Conservation (phyloP, 148 eudicot genomes). For the Tetragonia tetragonoides region DNA sequence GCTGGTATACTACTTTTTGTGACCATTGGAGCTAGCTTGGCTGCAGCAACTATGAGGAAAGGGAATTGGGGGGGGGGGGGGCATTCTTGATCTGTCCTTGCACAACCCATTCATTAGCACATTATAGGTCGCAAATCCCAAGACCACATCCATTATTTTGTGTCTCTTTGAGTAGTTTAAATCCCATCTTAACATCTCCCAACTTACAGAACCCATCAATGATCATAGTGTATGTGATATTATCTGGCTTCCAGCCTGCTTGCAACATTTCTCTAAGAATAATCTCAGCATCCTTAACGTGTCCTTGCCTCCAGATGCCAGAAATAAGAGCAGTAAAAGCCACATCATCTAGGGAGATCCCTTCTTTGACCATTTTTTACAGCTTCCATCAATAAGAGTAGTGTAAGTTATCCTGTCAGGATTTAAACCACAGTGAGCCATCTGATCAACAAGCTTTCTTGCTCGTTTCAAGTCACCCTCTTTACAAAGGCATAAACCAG, state of each 20-base stretch:
- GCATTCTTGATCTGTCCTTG: conserved; percentile 78
- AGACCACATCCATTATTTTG: conserved; percentile 48
- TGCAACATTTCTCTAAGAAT: conserved; percentile 59
- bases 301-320: conserved; percentile 59
- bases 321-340: conserved; percentile 58
- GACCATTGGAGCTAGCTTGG: no score
- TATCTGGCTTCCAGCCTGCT: conserved; percentile 51
- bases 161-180: conserved; percentile 65
- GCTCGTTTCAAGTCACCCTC: conserved; percentile 46
- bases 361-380: no score
- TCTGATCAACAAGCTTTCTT: conserved; percentile 38
- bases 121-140: conserved; percentile 59
- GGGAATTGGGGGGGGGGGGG: no score
- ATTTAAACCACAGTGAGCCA: conserved; percentile 49
- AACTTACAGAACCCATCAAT: conserved; percentile 66
- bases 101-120: conserved; percentile 71
- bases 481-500: conserved; percentile 59
- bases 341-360: no score
- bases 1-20: no score
- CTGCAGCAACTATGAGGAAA: no score
- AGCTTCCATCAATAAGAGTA: no score
- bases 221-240: conserved; percentile 11
- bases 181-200: conserved; percentile 61
- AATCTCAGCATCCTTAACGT: conserved; percentile 48
- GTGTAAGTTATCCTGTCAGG: conserved; percentile 33